Evolutionary conservation across 83 land plant species (phyloP), one percentile per base, ranked within the genome.

Genomic region (Diphasiastrum complanatum): DNA sequence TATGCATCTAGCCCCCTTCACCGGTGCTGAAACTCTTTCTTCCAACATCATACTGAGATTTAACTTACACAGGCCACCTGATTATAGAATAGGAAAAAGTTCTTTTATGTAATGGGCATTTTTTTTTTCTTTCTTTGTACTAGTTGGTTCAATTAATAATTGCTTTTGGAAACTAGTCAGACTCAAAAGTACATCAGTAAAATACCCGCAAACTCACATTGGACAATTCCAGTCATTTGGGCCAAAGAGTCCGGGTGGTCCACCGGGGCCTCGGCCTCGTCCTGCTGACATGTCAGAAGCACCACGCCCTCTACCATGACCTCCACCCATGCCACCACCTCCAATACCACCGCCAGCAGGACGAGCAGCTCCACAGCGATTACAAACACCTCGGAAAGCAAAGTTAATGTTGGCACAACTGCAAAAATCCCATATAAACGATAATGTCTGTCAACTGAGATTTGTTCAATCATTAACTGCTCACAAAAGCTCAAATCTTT

Each of bases 151-250:
- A n/a, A n/a, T n/a, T n/a, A n/a, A n/a, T n/a, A n/a, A n/a, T n/a
- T n/a, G n/a, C n/a, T n/a, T n/a, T n/a, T n/a, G n/a, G n/a, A 4
- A 54, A 22, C 3, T 33, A 38, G 35, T 25, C 61, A 4, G 14
- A 45, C 51, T 37, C 6, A 38, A 45, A 19, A 47, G 37, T 28
- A 5, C 35, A 6, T 12, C 33, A n/a, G 32, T 18, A 28, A 33
- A 36, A 5, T 22, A 4, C 24, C 10, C 16, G 61, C 22, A 52
- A 30, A 38, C 87, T 77, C 80, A 91, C 97, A 91, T 91, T 38
- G 97, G 97, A 61, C 97, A 91, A 12, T 81, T 51, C 97, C 97
- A 91, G 67, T 91, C 97, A 77, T 91, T 91, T 22, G 97, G 97
- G 33, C 97, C 97, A 80, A 91, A 91, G 41, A 91, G 80, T 23